These are phyloP conservation scores for Paxillus ammoniavirescens DNA, from an alignment of 768 basidiomycete species.

Conservation along the genomic window DNA sequence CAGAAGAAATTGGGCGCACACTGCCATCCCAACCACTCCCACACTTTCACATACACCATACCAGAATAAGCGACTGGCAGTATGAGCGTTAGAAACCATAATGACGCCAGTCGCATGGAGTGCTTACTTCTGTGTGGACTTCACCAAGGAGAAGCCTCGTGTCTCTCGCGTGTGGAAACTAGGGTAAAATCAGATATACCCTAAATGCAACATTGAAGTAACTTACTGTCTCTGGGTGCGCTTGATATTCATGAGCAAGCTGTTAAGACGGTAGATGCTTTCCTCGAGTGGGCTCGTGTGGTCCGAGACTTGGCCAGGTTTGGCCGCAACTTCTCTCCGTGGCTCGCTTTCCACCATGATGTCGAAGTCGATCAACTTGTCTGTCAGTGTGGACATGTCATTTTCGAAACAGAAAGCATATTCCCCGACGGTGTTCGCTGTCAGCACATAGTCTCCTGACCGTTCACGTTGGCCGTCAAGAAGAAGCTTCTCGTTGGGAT, in stretches of 20 bases:
- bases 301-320: constrained; percentile 83
- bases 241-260: constrained; percentile 85
- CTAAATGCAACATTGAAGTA: not conserved
- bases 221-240: constrained; percentile 92
- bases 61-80: constrained; percentile 83
- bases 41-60: constrained; percentile 82
- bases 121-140: constrained; percentile 80
- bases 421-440: constrained; percentile 88
- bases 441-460: constrained; percentile 96
- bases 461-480: constrained; percentile 88
- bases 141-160: constrained; percentile 89
- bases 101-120: not conserved
- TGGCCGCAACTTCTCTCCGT: constrained; percentile 82
- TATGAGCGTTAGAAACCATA: not conserved
- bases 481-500: constrained; percentile 84
- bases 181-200: constrained; percentile 5
- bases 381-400: constrained; percentile 91
- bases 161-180: constrained; percentile 96
- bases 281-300: constrained; percentile 95
- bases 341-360: constrained; percentile 99
- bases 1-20: constrained; percentile 50
- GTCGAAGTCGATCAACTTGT: constrained; percentile 92
- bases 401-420: constrained; percentile 98
- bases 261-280: constrained; percentile 88
- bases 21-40: constrained; percentile 80